Evolutionary conservation across 345 rosid genomes (phyloP).

Genomic region (Erodium maritimum): DNA sequence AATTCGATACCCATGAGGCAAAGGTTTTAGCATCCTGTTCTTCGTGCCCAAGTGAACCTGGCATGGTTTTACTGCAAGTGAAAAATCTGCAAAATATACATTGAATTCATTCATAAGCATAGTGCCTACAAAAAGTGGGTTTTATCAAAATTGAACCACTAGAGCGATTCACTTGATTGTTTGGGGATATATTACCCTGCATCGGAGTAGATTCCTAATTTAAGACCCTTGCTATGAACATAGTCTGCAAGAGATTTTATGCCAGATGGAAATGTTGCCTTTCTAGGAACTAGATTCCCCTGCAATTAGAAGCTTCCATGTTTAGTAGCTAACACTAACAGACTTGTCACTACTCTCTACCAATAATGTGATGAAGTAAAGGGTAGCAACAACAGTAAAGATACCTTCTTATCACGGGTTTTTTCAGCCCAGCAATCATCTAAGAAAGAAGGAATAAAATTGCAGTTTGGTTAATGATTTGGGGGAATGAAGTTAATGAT

Average conservation of each 20-base stretch:
- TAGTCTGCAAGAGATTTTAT: conserved; percentile 72
- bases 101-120: background rate
- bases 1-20: conserved; percentile 65
- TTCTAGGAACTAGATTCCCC: conserved; percentile 58
- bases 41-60: conserved; percentile 84
- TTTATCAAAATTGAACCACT: background rate
- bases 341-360: too few relatives aligned
- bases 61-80: conserved; percentile 84
- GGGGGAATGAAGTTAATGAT: background rate
- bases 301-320: conserved; percentile 15
- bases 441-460: conserved; percentile 17
- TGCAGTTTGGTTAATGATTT: conserved; percentile 1
- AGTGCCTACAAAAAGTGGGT: background rate
- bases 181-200: conserved; percentile 46
- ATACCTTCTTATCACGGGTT: conserved; percentile 55
- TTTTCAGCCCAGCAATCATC: conserved; percentile 98
- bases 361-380: background rate
- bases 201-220: conserved; percentile 81
- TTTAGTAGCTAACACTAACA: background rate
- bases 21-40: conserved; percentile 86
- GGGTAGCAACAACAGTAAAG: background rate
- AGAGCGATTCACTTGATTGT: background rate
- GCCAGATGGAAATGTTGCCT: conserved; percentile 70
- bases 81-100: conserved; percentile 33
- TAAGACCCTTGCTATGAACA: conserved; percentile 74